Conservation (phyloP, 2,329 filamentous ascomycete genomes). For the Fusarium nygamai region DNA sequence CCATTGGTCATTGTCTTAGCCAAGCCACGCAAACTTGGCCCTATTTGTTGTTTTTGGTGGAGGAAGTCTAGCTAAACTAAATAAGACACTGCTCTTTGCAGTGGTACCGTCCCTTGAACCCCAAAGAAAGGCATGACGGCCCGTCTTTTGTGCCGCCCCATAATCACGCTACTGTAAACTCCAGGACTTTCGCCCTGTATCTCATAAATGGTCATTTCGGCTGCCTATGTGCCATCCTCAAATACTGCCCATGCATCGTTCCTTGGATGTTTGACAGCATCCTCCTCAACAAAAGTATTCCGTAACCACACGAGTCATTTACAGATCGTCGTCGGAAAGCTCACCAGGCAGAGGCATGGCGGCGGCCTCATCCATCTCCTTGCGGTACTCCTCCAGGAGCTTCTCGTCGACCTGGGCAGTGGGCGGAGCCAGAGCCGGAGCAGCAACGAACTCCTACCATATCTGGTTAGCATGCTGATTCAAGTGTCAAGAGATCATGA, state of each 20-base stretch:
- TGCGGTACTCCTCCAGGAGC: constrained; percentile 82
- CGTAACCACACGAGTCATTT: constrained; percentile 51
- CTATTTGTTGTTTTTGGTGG: constrained; percentile 43
- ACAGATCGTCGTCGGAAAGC: constrained; percentile 80
- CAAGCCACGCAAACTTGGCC: constrained; percentile 45
- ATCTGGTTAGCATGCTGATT: constrained; percentile 40
- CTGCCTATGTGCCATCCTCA: constrained; percentile 46
- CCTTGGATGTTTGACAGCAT: constrained; percentile 37
- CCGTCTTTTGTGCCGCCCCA: constrained; percentile 45
- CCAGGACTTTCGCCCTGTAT: constrained; percentile 47
- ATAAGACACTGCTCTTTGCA: constrained; percentile 45
- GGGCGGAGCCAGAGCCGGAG: constrained; percentile 91
- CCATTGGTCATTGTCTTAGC: constrained; percentile 35
- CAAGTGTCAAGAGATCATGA: background rate
- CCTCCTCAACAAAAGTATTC: constrained; percentile 45
- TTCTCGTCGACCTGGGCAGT: constrained; percentile 88
- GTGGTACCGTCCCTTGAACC: constrained; percentile 47
- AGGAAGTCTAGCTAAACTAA: constrained; percentile 52
- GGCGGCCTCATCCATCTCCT: constrained; percentile 88
- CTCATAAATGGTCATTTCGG: constrained; percentile 53
- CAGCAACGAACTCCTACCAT: constrained; percentile 90
- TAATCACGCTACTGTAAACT: constrained; percentile 51
- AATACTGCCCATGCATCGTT: constrained; percentile 40
- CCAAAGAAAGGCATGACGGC: constrained; percentile 44
- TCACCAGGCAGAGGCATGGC: constrained; percentile 91